Evolutionary conservation across 192 early-diverging fungal genomes (phyloP).

Genomic region (Entomortierella beljakovae): DNA sequence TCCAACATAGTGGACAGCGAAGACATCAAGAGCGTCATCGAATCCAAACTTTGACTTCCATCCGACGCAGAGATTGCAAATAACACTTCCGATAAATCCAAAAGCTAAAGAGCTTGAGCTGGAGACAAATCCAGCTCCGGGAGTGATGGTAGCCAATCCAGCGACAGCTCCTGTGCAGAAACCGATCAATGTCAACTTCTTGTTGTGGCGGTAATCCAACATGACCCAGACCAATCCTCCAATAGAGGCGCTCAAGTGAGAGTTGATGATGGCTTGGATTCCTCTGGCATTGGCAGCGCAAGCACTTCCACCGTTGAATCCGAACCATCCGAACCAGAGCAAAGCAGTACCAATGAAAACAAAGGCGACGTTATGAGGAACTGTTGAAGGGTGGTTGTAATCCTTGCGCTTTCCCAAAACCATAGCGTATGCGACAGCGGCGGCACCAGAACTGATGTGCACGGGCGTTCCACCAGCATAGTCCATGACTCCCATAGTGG

Average conservation of each 20-base stretch:
- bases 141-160: constrained; percentile 90
- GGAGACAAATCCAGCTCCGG: constrained; percentile 81
- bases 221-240: constrained; percentile 80
- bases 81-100: constrained; percentile 73
- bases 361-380: constrained; percentile 86
- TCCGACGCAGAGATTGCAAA: constrained; percentile 73
- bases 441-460: constrained; percentile 82
- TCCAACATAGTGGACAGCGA: constrained; percentile 80
- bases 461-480: constrained; percentile 93
- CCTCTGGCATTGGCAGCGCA: constrained; percentile 77
- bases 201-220: constrained; percentile 75
- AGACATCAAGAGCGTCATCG: constrained; percentile 88
- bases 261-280: constrained; percentile 80
- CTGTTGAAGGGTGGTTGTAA: constrained; percentile 74
- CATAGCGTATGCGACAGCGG: constrained; percentile 85
- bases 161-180: constrained; percentile 92
- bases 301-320: constrained; percentile 89
- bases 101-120: constrained; percentile 81
- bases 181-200: constrained; percentile 83
- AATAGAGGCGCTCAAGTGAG: constrained; percentile 77
- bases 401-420: constrained; percentile 85
- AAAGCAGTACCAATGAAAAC: constrained; percentile 86
- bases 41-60: constrained; percentile 76
- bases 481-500: constrained; percentile 79
- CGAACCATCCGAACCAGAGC: constrained; percentile 94